A percentile compares a stretch with the other conserved stretches of the same genome.
phyloP scores from a whole-genome alignment of 2,329 filamentous ascomycete genomes.

The Scedosporium aurantiacum region DNA sequence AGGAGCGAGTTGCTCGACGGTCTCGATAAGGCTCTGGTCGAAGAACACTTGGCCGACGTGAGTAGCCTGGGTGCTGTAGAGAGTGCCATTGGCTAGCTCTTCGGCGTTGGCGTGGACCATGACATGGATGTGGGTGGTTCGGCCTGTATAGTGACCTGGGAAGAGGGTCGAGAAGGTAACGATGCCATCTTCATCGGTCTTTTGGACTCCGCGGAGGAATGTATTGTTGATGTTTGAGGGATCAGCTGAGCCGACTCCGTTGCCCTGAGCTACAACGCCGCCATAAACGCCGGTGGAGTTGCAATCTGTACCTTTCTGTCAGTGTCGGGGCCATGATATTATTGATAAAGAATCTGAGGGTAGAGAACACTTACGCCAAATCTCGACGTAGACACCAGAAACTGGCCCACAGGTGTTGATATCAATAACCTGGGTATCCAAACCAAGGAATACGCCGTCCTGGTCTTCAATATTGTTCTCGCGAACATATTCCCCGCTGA shows the following conservation, averaged over 20 bases:
- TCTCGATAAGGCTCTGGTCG: conserved; percentile 40
- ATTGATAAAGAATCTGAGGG: background rate
- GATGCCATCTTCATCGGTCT: conserved; percentile 27
- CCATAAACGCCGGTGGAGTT: conserved; percentile 35
- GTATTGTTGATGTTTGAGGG: conserved; percentile 21
- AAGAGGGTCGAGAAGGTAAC: conserved; percentile 30
- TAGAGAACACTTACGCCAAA: conserved; percentile 20
- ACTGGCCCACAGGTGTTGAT: conserved; percentile 29
- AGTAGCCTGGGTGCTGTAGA: conserved; percentile 35
- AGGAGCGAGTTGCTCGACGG: conserved; percentile 34
- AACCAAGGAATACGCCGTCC: conserved; percentile 25
- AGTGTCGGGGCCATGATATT: too few species aligned
- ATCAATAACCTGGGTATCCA: conserved; percentile 33
- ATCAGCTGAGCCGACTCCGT: conserved; percentile 20
- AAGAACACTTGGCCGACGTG: conserved; percentile 54
- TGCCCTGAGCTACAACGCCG: conserved; percentile 23
- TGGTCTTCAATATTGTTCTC: conserved; percentile 28
- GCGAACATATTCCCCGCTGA: conserved; percentile 27
- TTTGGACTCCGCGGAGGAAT: conserved; percentile 29
- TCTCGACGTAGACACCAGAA: conserved; percentile 26
- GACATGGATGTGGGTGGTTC: conserved; percentile 30
- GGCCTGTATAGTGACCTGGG: conserved; percentile 31
- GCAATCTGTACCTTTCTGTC: conserved; percentile 15
- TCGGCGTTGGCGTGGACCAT: conserved; percentile 21
- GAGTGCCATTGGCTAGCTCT: conserved; percentile 37